Evolutionary conservation across 768 basidiomycete genomes (phyloP).

Genomic region (Tricholoma hemisulphureum): DNA sequence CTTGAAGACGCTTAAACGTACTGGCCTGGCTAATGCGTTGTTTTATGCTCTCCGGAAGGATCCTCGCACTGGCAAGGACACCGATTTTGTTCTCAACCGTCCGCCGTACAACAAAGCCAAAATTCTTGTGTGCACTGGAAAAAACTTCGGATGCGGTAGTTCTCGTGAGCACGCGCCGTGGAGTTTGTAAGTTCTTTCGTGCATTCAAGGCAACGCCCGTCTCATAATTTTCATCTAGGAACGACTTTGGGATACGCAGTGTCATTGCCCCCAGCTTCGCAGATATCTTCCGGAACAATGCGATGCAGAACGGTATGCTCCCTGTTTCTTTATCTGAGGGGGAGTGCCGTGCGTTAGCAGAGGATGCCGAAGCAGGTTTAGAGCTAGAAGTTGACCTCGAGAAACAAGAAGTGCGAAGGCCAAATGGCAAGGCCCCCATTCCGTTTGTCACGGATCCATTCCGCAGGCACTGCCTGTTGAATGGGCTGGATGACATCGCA

Average conservation of each 20-base stretch:
- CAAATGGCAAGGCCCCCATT: conserved; percentile 70
- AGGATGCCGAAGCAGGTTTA: conserved; percentile 72
- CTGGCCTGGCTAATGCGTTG: conserved; percentile 78
- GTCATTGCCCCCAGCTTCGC: conserved; percentile 88
- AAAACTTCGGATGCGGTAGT: conserved; percentile 90
- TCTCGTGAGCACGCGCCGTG: conserved; percentile 91
- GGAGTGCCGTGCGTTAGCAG: conserved; percentile 68
- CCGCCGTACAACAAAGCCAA: conserved; percentile 71
- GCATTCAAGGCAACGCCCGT: neutral
- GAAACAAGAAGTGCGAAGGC: conserved; percentile 72
- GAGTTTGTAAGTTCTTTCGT: conserved; percentile 61
- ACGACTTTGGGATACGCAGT: conserved; percentile 88
- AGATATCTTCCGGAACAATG: conserved; percentile 86
- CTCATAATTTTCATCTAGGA: conserved; percentile 37
- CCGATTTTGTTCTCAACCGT: conserved; percentile 83
- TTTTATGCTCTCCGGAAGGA: conserved; percentile 83
- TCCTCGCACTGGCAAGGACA: conserved; percentile 73
- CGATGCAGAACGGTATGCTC: conserved; percentile 94
- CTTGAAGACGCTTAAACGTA: conserved; percentile 87
- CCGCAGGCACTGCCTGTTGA: conserved; percentile 89
- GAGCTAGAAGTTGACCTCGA: conserved; percentile 85
- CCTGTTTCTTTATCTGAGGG: conserved; percentile 69
- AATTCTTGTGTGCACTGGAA: conserved; percentile 80
- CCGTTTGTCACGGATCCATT: conserved; percentile 84
- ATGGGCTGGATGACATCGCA: conserved; percentile 96